phyloP scores from a whole-genome alignment of 2,329 filamentous ascomycete species.

The Purpureocillium takamizusanense region DNA sequence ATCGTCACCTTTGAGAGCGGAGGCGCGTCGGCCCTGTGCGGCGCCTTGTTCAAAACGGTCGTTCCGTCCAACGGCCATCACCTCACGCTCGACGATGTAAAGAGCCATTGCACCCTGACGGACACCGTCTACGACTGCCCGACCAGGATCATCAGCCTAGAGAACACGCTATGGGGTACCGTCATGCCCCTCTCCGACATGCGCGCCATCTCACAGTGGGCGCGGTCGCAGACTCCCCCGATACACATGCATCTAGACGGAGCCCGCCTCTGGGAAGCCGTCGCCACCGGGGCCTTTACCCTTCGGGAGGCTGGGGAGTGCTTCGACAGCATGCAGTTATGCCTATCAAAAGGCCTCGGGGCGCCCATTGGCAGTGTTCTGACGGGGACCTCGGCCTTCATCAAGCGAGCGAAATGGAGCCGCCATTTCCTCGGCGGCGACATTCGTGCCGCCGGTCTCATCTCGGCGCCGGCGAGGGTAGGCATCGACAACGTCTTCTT shows the following conservation, averaged over 20 bases:
- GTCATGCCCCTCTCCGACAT: conserved; percentile 68
- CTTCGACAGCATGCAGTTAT: conserved; percentile 67
- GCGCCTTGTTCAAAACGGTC: conserved; percentile 59
- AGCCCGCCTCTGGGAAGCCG: conserved; percentile 75
- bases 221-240: conserved; percentile 48
- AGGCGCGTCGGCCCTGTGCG: conserved; percentile 34
- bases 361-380: conserved; percentile 71
- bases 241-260: conserved; percentile 71
- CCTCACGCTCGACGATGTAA: conserved; percentile 67
- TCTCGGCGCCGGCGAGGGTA: conserved; percentile 61
- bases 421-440: conserved; percentile 69
- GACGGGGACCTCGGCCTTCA: conserved; percentile 34
- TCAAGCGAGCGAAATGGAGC: conserved; percentile 29
- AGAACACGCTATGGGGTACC: conserved; percentile 75
- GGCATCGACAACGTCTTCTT: conserved; percentile 44
- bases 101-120: conserved; percentile 41
- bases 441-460: conserved; percentile 60
- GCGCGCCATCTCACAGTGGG: conserved; percentile 60
- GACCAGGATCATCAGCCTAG: conserved; percentile 69
- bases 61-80: conserved; percentile 61
- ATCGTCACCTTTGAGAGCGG: conserved; percentile 60
- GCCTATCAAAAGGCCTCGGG: conserved; percentile 73
- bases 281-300: conserved; percentile 56
- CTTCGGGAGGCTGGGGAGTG: conserved; percentile 56
- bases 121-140: conserved; percentile 64